Base-by-base conservation (phyloP, 2,329 filamentous ascomycete species). In the Nemania bipapillata region DNA sequence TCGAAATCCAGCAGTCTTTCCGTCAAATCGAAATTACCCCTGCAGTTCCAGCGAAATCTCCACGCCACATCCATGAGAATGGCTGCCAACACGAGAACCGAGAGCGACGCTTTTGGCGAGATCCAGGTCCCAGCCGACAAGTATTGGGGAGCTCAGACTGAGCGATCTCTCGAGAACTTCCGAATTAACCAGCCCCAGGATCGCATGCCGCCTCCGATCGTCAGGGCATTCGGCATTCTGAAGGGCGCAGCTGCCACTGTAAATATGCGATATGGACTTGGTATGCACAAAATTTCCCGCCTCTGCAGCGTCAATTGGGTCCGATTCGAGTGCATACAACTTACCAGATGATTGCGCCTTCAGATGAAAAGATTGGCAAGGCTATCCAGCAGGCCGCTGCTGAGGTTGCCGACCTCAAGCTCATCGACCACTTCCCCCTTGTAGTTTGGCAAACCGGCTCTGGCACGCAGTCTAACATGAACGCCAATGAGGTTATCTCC, bases 371-470 rank as follows among this genome's bases (percentile, higher is more conserved):
- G 85, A 83, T 99, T 74, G 94, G 93, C 75, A 87, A 93, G 82
- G 96, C 96, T 73, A 98, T 98, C 78, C 92, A 97, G 85, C 90
- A 97, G 85, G 96, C 96, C 67, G 94, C 96, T 73, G 88, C 90
- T 72, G 96, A 99, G 85, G 95, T 99, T 47, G 94, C 95, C 65
- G 91, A 92, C 72, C 90, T 96, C 79, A 97, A 97, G 87, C 91
- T 98, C 77, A 82, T 96, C 78, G 94, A 97, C 82, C 95, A 98
- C 86, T 98, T 99, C 85, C 96, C 96, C 73, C 92, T 98, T 70
- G 95, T 98, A 65, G 95, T 99, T 79, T 99, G 96, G 96, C 96
- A 99, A 86, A 99, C 96, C 63, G 96, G 96, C 72, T 98, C 96
- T 58, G 96, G 96, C 80, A 98, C 96, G 32, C 96, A 98, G 86